Base-by-base conservation (phyloP, 1,284 basidiomycete species). In the Amylostereum chailletii region DNA sequence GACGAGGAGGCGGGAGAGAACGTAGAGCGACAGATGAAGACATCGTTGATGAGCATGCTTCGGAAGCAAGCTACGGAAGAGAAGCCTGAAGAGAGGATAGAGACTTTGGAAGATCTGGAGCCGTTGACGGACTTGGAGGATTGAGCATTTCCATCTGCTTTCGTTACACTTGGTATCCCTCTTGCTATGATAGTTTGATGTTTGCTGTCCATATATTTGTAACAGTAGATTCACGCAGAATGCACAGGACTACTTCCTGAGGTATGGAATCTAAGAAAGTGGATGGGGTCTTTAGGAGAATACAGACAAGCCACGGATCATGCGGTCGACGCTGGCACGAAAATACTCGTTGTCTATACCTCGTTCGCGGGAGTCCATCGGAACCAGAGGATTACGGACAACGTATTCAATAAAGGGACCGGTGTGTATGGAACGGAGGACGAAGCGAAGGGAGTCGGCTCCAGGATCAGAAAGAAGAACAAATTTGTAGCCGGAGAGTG, bases 311-410 rank as follows among this genome's bases (percentile, higher is more conserved):
- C 83, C 78, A 59, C 82, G 71, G 37, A 94, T 71, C 52, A 93
- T 71, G 50, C 86, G 77, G 68, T 94, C 91, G 8, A 89, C 77
- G 51, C 86, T 90, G 4, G 81, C 72, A 45, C 91, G 80, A 60
- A 94, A 93, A 68, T 91, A 85, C 63, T 94, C 90, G 61, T 93
- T 95, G 65, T 96, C 94, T 50, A 96, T 82, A 10, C 93, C 94
- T 49, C 79, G 75, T 57, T 81, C 81, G 55, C 77, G 73, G 10
- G 85, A 89, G 63, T 94, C 87, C 81, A 94, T 86, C 42, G 74
- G 73, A 2, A 89, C 75, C 44, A 97, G 73, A 3, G 94, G 94
- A 64, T 98, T 97, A 41, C 90, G 79, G 42, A 94, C 91, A 42
- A 97, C 93, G 62, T 84, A 90, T 63, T 97, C 93, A 38, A 96